Conservation (phyloP, 306 rosid genomes). For the Citrullus mucosospermus region DNA sequence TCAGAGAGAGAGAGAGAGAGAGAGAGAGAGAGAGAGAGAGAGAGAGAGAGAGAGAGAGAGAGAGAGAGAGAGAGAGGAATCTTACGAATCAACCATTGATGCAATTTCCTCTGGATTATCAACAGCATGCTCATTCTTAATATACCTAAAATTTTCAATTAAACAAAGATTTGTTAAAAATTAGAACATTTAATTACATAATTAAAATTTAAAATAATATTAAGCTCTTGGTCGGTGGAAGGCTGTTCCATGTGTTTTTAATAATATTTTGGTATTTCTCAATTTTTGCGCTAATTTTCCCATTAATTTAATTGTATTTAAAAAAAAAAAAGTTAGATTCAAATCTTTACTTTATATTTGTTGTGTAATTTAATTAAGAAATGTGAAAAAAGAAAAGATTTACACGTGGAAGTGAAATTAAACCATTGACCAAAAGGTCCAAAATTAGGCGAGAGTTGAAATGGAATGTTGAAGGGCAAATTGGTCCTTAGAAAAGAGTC, state of each 20-base stretch:
- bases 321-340: too few species aligned
- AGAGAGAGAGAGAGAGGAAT: neutral
- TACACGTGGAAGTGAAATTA: neutral
- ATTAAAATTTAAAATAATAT: neutral
- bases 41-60: too few species aligned
- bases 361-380: neutral
- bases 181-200: neutral
- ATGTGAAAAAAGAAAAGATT: neutral
- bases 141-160: conserved; percentile 29
- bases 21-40: neutral
- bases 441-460: neutral
- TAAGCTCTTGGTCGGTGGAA: neutral
- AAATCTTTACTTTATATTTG: too few species aligned
- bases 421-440: neutral
- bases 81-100: conserved; percentile 68
- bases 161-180: neutral
- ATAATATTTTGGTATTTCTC: neutral
- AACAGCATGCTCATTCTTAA: conserved; percentile 55
- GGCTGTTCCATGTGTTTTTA: neutral
- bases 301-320: neutral
- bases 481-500: neutral
- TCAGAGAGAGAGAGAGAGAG: neutral
- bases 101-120: conserved; percentile 82
- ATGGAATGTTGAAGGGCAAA: neutral
- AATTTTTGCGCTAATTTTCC: too few species aligned